Evolutionary conservation across 2,329 filamentous ascomycete species (phyloP), one percentile per base, ranked within the genome.

Genomic region (Nigrograna mackinnonii): DNA sequence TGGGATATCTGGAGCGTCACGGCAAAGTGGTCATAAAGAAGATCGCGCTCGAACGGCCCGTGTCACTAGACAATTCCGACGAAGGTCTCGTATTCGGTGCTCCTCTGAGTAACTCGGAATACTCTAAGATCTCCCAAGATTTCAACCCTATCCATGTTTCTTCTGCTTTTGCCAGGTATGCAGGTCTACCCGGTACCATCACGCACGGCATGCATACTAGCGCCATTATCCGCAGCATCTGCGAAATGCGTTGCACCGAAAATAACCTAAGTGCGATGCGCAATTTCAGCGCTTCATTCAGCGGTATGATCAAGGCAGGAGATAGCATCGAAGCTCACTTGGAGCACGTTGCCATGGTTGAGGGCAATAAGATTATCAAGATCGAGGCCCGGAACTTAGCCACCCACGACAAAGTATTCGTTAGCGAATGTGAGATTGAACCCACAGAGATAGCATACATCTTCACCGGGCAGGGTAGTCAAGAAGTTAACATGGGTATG

Each of bases 381-480:
- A 51, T 72, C 13, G 46, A 61, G 24, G 68, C 58, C 1, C 41
- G 41, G 11, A 69, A 70, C 36, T 42, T 35, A 11, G 43, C 51
- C 22, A 62, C 48, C 4, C 57, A 47, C 12, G 60, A 66, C 14
- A 63, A 56, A 35, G 67, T 70, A 9, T 39, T 70, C 2, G 39
- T 44, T 13, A 66, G 50, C 1, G 55, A 60, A 33, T 59, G 57
- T 14, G 53, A 59, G 36, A 49, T 66, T 31, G 65, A 64, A 37
- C 66, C 63, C 24, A 48, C 49, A 3, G 41, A 41, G 3, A 69
- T 70, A 3, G 63, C 67, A 1, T 68, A 67, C 35, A 32, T 72
- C 11, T 74, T 74, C 41, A 70, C 67, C 6, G 71, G 71, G 2
- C 71, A 74, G 43, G 71, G 71, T 5, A 67, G 60, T 26, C 70